Evolutionary conservation across 176 grass and related monocot genomes (phyloP), one percentile per base, ranked within the genome.

Genomic region (Aegilops sharonensis): DNA sequence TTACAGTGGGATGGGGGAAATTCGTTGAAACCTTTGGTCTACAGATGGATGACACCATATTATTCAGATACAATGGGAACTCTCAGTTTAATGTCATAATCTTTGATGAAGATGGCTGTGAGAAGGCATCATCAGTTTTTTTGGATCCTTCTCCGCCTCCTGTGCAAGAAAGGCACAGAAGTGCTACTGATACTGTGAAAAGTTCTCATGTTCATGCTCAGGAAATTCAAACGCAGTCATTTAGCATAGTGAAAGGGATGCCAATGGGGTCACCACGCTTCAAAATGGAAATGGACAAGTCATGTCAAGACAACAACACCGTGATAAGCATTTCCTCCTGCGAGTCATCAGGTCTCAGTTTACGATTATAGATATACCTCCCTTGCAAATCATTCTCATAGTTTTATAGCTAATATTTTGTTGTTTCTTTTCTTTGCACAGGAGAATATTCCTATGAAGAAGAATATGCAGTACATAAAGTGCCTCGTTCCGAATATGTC

Each of bases 31-130:
- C 48, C 10, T n/a, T 60, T 60, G 75, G 50, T 60, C 75, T 78
- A 21, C 1, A 35, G 31, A 60, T 36, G 50, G 50, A 1, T 60
- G 75, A 78, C 75, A 59, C 75, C 30, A 8, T 60, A n/a, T 1
- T 78, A 13, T 78, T 59, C 30, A 60, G 75, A 78, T 78, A 59
- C 31, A 8, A 35, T 4, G 75, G 75, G 20, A 78, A 78, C 18
- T 59, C 75, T 21, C 31, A 78, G 31, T 78, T 78, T 60, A 34
- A 6, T 78, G 29, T 60, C 75, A 78, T 78, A 35, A 78, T 78
- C 9, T 59, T 78, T 36, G 75, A 60, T 78, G 18, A 78, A 36
- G 0, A 4, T 78, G 75, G 75, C 3, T 32, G 50, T 60, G 75
- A 78, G 75, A 78, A 60, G 34, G 52, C 52, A 60, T 59, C 11